Base-by-base conservation (phyloP, 2,329 filamentous ascomycete species). In the Madurella mycetomatis region DNA sequence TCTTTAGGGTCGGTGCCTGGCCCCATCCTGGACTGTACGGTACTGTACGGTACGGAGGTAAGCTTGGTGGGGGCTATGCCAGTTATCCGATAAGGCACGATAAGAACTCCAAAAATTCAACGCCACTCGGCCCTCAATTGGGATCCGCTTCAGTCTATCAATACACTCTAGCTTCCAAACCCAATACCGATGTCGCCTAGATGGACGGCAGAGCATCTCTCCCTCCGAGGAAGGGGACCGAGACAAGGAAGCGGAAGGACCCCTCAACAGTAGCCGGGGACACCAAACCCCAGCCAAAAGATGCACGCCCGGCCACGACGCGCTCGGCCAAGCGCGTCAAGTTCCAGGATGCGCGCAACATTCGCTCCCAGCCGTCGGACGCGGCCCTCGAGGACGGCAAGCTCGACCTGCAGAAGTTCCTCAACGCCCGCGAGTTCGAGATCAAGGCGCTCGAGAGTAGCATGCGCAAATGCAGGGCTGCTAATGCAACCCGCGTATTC, bases 401-500 rank as follows among this genome's bases (percentile, higher is more conserved):
- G 67, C 79, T 99, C 56, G 87, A 96, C 67, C 80, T 96, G 49
- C 84, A 88, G 62, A 83, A 86, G 30, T 99, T 97, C 65, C 80
- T 97, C 62, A 84, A 84, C 62, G 86, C 90, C 11, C 87, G 92
- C 56, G 86, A 95, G 66, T 95, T 89, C 65, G 92, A 97, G 74
- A 95, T 99, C 63, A 83, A 82, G 54, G 87, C 92, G 1, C 75
- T 97, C 45, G 88, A 96, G 67, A 79, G 86, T 65, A 90, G 88
- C 56, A 94, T 97, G 80, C 79, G 81, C 51, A 84, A 82, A 37
- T 87, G 89, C 45, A 92, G 88, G 69, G 72, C 73, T 5, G 73
- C 75, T 40, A 73, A 76, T 51, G 75, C 81, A 42, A 85, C 83
- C 54, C 81, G 92, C 49, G 92, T 92, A 13, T 97, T 97, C 66